Percentiles rank a stretch among this genome's conserved stretches.
These are phyloP conservation scores for Beauveria bassiana DNA, from an alignment of 2,329 filamentous ascomycete genomes.

Conservation along the genomic window DNA sequence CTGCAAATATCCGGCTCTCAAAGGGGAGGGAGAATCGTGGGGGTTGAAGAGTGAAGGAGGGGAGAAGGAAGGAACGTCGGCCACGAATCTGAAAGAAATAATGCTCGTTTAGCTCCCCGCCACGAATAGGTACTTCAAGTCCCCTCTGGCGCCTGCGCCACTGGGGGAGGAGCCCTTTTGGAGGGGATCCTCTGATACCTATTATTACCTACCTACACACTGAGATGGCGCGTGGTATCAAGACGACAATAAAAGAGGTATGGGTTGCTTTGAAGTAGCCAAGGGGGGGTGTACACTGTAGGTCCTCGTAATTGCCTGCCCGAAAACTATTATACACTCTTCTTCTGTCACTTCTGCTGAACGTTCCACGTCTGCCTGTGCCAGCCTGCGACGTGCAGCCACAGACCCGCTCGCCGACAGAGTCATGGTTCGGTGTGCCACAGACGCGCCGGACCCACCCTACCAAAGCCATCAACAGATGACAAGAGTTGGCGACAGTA, in stretches of 20 bases:
- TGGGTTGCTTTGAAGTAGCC: too few species aligned
- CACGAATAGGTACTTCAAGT: neutral
- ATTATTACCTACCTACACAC: too few species aligned
- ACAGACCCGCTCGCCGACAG: conserved; percentile 6
- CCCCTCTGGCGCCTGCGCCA: too few species aligned
- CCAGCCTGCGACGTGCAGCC: neutral
- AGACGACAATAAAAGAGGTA: too few species aligned
- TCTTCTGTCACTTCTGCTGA: too few species aligned
- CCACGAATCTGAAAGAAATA: neutral
- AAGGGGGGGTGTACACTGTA: too few species aligned
- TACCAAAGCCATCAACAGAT: neutral
- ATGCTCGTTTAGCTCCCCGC: neutral
- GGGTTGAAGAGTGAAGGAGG: neutral
- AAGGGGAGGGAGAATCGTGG: neutral
- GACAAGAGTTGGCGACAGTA: too few species aligned
- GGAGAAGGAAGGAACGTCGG: neutral
- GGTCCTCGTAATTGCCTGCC: too few species aligned
- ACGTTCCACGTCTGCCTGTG: neutral
- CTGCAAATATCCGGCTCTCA: neutral
- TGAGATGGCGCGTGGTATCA: too few species aligned
- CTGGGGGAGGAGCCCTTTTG: too few species aligned
- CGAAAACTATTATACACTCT: too few species aligned
- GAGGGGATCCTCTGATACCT: too few species aligned
- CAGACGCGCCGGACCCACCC: neutral
- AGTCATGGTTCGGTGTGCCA: conserved; percentile 1